A percentile compares a stretch with the other conserved stretches of the same genome.
Evolutionary conservation across 2,329 filamentous ascomycete genomes (phyloP).

Genomic region (Juglanconis oblonga): DNA sequence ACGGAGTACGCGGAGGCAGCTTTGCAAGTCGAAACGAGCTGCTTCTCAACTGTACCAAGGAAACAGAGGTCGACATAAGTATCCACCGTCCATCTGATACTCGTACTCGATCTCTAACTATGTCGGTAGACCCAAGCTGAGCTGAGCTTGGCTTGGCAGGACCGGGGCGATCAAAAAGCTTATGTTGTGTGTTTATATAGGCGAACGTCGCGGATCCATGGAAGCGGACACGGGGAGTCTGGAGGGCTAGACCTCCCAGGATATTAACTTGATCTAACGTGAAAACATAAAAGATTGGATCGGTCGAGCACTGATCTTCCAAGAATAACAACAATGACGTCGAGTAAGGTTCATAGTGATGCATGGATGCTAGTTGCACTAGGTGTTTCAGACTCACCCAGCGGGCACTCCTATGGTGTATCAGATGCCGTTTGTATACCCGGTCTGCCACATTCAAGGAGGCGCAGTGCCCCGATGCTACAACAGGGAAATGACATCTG

Average conservation of each 20-base stretch:
- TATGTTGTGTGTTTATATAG: too few relatives aligned
- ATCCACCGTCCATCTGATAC: too few relatives aligned
- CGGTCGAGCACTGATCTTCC: background rate
- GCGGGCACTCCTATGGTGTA: constrained; percentile 3
- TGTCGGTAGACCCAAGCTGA: too few relatives aligned
- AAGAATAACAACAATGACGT: background rate
- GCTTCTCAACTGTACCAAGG: too few relatives aligned
- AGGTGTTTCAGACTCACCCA: constrained; percentile 15
- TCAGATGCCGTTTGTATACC: constrained; percentile 13
- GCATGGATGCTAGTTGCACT: constrained; percentile 5
- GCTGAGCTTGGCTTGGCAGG: too few relatives aligned
- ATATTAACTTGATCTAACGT: background rate
- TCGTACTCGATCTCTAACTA: too few relatives aligned
- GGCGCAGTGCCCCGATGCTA: constrained; percentile 8
- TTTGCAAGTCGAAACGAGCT: too few relatives aligned
- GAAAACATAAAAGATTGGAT: background rate
- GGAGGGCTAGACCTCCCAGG: background rate
- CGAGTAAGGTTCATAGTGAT: background rate
- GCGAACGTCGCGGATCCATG: too few relatives aligned
- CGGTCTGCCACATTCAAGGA: constrained; percentile 7
- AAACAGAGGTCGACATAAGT: too few relatives aligned
- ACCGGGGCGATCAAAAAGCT: too few relatives aligned
- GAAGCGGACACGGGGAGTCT: too few relatives aligned
- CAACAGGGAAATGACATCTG: background rate
- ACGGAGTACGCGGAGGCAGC: too few relatives aligned